Evolutionary conservation across 192 early-diverging fungal genomes (phyloP), one percentile per base, ranked within the genome.

Genomic region (Coemansia sp.): DNA sequence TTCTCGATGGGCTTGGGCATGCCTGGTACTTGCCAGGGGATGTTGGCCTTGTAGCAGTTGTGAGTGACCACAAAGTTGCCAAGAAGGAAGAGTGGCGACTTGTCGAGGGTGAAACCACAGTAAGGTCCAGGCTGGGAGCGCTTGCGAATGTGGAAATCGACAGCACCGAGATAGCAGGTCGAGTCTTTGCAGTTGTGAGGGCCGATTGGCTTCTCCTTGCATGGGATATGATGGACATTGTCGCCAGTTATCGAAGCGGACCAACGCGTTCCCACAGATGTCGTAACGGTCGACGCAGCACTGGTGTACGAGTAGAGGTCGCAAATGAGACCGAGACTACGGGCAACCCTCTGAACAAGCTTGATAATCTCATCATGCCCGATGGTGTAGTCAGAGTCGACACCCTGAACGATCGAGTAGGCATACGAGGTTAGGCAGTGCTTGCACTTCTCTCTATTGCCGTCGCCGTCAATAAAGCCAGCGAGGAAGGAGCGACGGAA

Each of bases 11-110:
- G 93, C 38, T 89, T 91, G n/a, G 98, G 96, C 87, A 99, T 89
- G 43, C 97, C 97, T 53, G 96, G 95, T 18, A 99, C 97, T 75
- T 97, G 96, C 98, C 98, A 99, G 39, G 98, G 96, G 71, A 97
- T 97, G 79, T 99, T 99, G 34, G 98, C 96, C 86, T 99, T 99
- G 93, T 94, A 97, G 78, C 88, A 90, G 67, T 80, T 86, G 72
- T 78, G 64, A 4, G 76, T 73, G 44, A 80, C 73, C 49, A 71
- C 53, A 49, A 73, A 47, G 74, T 74, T 75, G n/a, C 52, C 70
- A 43, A 81, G 70, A 36, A 75, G 33, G 63, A 75, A 81, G 27
- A 75, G 69, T 38, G 73, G 67, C 15, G 74, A 68, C 15, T 64
- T 71, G 29, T 60, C 70, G 5, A 81, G 70, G 64, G 75, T 74